phyloP scores from a whole-genome alignment of 2,329 filamentous ascomycete species.

The Diaporthe helianthi region DNA sequence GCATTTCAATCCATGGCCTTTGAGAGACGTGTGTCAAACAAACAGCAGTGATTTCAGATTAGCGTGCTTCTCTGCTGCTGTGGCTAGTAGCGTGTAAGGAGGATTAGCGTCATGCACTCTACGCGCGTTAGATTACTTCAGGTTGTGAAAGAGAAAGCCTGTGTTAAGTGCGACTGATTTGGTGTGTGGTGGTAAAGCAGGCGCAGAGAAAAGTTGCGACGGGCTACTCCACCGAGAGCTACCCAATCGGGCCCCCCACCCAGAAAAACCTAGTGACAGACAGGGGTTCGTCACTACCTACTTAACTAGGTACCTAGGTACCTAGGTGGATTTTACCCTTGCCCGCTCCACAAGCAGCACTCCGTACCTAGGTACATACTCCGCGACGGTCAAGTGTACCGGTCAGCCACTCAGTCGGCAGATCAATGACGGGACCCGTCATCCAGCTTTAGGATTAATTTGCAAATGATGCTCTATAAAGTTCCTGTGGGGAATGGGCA shows the following conservation, averaged over 20 bases:
- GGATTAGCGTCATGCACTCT: neutral
- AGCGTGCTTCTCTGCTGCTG: conserved; percentile 8
- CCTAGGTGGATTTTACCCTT: conserved; percentile 12
- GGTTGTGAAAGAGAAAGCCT: neutral
- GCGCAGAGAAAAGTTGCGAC: conserved; percentile 16
- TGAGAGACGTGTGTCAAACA: neutral
- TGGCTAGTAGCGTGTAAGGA: neutral
- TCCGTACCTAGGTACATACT: too few species aligned
- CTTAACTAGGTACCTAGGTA: too few species aligned
- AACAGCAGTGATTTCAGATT: neutral
- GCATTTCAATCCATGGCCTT: neutral
- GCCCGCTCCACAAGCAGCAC: neutral
- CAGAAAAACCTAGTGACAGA: conserved; percentile 11
- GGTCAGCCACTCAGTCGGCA: too few species aligned
- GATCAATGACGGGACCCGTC: conserved; percentile 1
- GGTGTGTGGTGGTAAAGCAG: neutral
- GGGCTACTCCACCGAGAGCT: conserved; percentile 15
- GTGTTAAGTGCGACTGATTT: neutral
- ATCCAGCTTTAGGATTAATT: neutral
- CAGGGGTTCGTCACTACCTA: neutral
- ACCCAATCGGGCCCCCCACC: neutral
- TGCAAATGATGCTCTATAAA: neutral
- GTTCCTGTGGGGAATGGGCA: neutral
- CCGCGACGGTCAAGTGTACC: too few species aligned
- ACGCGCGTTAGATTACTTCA: neutral